phyloP scores from a whole-genome alignment of 805 yeast genomes.

The Candida xyloterini region DNA sequence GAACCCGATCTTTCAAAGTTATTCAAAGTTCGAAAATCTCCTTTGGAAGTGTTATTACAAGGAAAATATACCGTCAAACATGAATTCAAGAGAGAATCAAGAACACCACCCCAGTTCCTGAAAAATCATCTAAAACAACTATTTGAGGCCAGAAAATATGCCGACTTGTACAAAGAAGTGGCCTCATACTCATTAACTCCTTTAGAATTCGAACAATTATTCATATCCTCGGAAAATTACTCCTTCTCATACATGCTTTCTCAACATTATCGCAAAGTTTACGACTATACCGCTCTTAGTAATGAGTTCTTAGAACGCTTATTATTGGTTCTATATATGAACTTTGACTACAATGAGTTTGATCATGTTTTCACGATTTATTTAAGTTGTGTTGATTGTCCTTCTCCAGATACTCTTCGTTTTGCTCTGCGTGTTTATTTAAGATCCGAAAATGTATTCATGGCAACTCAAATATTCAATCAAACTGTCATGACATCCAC shows the following conservation, averaged over 20 bases:
- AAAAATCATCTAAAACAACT: background rate
- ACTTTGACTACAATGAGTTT: constrained; percentile 25
- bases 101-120: background rate
- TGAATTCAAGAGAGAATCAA: background rate
- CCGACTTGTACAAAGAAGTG: constrained; percentile 2
- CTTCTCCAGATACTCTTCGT: constrained; percentile 18
- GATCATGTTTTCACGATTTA: constrained; percentile 22
- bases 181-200: constrained; percentile 13
- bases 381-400: constrained; percentile 10
- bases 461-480: constrained; percentile 30
- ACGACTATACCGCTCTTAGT: constrained; percentile 18
- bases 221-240: constrained; percentile 13
- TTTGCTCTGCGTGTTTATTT: constrained; percentile 27
- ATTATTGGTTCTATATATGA: constrained; percentile 17
- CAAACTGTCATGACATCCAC: constrained; percentile 26
- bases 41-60: constrained; percentile 1
- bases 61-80: background rate
- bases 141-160: constrained; percentile 1
- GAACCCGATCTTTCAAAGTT: background rate
- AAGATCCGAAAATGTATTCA: constrained; percentile 24
- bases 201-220: constrained; percentile 24
- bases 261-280: constrained; percentile 16
- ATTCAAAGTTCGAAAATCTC: constrained; percentile 1
- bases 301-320: constrained; percentile 16
- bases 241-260: constrained; percentile 21